Evolutionary conservation across 148 eudicot species (phyloP).

Genomic region (Camellia sinensis): DNA sequence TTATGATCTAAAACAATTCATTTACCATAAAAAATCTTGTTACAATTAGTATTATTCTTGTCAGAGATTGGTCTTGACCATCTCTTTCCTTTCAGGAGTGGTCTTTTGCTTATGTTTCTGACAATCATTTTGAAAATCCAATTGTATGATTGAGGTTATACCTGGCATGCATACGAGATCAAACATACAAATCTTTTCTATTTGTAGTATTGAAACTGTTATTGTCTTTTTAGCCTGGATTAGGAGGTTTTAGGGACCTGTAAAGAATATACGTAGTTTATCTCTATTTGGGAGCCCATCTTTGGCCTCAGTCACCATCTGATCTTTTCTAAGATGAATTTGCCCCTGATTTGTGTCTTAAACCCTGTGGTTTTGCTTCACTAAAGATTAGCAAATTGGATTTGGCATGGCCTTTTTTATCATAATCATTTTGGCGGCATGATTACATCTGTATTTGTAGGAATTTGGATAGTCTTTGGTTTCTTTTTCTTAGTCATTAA

Average conservation of each 20-base stretch:
- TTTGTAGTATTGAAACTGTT: neutral
- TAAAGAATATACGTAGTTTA: neutral
- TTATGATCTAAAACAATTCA: neutral
- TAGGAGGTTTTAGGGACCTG: neutral
- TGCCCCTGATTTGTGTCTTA: neutral
- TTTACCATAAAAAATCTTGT: neutral
- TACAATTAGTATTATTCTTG: neutral
- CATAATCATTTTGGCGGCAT: neutral
- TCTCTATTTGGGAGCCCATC: neutral
- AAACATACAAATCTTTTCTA: neutral
- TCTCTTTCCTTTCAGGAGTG: neutral
- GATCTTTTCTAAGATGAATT: neutral
- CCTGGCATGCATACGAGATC: neutral
- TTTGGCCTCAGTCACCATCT: neutral
- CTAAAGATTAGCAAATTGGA: neutral
- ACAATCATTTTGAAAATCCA: neutral
- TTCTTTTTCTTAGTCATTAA: neutral
- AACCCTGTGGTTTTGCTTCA: neutral
- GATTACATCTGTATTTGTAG: neutral
- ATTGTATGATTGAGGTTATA: neutral
- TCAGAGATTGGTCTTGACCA: neutral
- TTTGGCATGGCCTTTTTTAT: neutral
- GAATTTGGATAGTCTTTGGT: neutral
- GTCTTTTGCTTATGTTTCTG: neutral
- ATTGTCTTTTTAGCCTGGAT: neutral